Evolutionary conservation across 2,329 filamentous ascomycete genomes (phyloP).

Genomic region (Alternaria ethzedia): DNA sequence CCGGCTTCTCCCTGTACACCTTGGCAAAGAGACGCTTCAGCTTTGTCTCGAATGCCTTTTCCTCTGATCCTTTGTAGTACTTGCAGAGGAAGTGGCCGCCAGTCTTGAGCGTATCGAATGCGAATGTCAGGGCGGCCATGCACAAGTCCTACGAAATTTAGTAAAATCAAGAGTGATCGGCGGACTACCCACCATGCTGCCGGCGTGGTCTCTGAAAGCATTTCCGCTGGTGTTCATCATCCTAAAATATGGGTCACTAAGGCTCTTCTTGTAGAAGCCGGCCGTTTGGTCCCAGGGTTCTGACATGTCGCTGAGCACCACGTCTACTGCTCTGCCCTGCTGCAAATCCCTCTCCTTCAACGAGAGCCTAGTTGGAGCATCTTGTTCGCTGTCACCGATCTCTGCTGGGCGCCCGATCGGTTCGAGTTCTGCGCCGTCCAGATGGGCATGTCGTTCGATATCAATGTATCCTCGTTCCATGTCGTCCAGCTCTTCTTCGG

Average conservation of each 20-base stretch:
- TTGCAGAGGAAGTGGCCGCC: conserved; percentile 96
- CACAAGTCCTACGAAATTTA: conserved; percentile 78
- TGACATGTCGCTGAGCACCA: conserved; percentile 99
- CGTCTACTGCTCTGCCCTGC: conserved; percentile 73
- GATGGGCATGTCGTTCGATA: conserved; percentile 60
- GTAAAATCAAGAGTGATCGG: background rate
- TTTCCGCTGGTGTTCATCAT: conserved; percentile 99
- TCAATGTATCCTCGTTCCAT: conserved; percentile 69
- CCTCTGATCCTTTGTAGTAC: conserved; percentile 91
- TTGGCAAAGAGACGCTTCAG: conserved; percentile 78
- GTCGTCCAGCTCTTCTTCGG: conserved; percentile 50
- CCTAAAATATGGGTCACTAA: conserved; percentile 96
- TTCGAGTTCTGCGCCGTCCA: conserved; percentile 35
- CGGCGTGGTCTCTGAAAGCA: conserved; percentile 83
- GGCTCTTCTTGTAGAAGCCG: conserved; percentile 81
- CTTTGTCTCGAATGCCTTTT: conserved; percentile 76
- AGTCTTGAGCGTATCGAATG: conserved; percentile 78
- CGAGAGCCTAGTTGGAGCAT: conserved; percentile 34
- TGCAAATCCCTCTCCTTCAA: conserved; percentile 46
- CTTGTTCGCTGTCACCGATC: conserved; percentile 27
- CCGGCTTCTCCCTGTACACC: conserved; percentile 88
- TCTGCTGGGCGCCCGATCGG: conserved; percentile 17
- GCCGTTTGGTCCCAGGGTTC: conserved; percentile 86
- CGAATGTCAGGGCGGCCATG: conserved; percentile 81
- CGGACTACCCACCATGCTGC: conserved; percentile 80